A percentile compares a stretch with the other conserved stretches of the same genome.
These are phyloP conservation scores for Hypsizygus marmoreus DNA, from an alignment of 768 basidiomycete species.

Conservation along the genomic window DNA sequence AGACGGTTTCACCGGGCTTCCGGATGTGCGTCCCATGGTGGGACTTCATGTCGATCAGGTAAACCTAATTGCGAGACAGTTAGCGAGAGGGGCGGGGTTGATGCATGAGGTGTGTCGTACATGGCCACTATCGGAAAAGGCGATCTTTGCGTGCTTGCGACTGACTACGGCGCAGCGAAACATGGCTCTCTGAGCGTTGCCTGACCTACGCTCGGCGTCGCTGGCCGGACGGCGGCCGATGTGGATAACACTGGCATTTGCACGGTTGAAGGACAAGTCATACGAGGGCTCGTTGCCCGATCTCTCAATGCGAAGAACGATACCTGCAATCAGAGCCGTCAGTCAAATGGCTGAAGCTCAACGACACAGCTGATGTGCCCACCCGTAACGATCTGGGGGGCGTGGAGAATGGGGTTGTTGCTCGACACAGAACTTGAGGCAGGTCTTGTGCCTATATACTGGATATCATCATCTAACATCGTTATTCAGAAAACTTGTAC, in stretches of 20 bases:
- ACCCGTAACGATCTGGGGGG: conserved; percentile 42
- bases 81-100: conserved; percentile 14
- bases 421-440: conserved; percentile 24
- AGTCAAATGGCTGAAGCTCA: conserved; percentile 18
- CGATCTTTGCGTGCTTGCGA: conserved; percentile 76
- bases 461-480: conserved; percentile 60
- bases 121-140: conserved; percentile 68
- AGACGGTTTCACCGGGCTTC: conserved; percentile 48
- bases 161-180: conserved; percentile 82
- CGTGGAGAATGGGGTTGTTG: conserved; percentile 25
- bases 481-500: no score
- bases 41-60: conserved; percentile 68
- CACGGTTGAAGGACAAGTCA: conserved; percentile 53
- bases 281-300: conserved; percentile 46
- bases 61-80: conserved; percentile 47
- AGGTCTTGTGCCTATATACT: conserved; percentile 53
- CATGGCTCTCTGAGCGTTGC: conserved; percentile 51
- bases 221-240: conserved; percentile 70
- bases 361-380: conserved; percentile 26
- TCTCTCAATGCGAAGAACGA: conserved; percentile 60
- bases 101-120: conserved; percentile 40
- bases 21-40: conserved; percentile 78
- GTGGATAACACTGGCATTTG: conserved; percentile 50
- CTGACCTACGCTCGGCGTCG: conserved; percentile 39
- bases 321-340: conserved; percentile 41